Evolutionary conservation across 371 early-diverging fungal genomes (phyloP).

Genomic region (Blakeslea trispora): DNA sequence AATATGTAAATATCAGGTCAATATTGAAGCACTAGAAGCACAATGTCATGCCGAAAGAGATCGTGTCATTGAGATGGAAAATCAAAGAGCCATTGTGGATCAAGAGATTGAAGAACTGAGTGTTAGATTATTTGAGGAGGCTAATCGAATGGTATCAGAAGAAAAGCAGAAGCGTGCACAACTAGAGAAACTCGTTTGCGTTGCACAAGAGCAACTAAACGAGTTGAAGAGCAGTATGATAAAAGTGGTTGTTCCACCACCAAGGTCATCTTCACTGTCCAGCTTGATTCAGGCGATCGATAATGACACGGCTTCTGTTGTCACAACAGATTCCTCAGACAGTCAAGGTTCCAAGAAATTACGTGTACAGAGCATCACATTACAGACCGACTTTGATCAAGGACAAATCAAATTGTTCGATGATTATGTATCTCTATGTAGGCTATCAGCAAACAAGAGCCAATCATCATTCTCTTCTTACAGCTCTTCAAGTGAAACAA

Average conservation of each 20-base stretch:
- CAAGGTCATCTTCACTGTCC: background rate
- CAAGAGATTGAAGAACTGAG: constrained; percentile 33
- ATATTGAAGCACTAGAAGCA: constrained; percentile 52
- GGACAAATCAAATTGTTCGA: background rate
- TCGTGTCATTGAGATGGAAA: constrained; percentile 59
- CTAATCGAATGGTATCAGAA: constrained; percentile 34
- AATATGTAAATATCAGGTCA: too few species aligned
- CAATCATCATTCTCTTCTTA: background rate
- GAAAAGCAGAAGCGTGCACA: constrained; percentile 17
- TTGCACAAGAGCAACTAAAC: constrained; percentile 25
- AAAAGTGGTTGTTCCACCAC: background rate
- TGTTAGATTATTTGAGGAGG: constrained; percentile 27
- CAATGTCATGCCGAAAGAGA: constrained; percentile 70
- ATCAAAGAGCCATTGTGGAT: constrained; percentile 16
- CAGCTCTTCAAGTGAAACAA: background rate
- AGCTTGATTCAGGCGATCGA: background rate
- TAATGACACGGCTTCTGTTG: background rate
- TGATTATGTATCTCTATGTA: background rate
- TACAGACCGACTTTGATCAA: background rate
- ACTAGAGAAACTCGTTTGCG: constrained; percentile 4
- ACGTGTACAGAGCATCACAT: too few species aligned
- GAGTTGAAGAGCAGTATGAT: constrained; percentile 9
- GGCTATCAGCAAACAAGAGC: background rate
- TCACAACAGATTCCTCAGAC: too few species aligned
- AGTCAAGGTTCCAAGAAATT: too few species aligned